These are phyloP conservation scores for Paraleonurus japonicus DNA, from an alignment of 257 asterid genomes.

Conservation along the genomic window DNA sequence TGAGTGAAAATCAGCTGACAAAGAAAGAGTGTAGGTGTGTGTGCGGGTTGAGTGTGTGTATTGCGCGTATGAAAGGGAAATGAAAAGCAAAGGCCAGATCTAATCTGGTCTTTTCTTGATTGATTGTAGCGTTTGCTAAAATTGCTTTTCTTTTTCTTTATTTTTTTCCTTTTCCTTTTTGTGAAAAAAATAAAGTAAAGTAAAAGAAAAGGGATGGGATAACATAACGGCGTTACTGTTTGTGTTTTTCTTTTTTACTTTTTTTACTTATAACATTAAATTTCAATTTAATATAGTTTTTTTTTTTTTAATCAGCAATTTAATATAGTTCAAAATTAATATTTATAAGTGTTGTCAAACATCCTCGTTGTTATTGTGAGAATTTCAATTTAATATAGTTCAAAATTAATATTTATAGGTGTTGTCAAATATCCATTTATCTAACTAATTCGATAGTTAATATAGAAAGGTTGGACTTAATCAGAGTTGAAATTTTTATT, in stretches of 20 bases:
- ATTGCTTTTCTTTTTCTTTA: slow-evolving; percentile 26
- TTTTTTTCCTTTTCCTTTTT: slow-evolving; percentile 15
- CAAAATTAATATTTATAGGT: too few species aligned
- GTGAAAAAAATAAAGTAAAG: slow-evolving; percentile 23
- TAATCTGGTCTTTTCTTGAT: slow-evolving; percentile 42
- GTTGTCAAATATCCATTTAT: too few species aligned
- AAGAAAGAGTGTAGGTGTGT: slow-evolving; percentile 20
- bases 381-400: too few species aligned
- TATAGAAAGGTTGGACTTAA: too few species aligned
- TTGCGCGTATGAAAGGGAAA: slow-evolving; percentile 29
- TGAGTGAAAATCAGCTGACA: slow-evolving; percentile 18
- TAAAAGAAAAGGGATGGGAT: slow-evolving; percentile 22
- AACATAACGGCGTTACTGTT: slow-evolving; percentile 40
- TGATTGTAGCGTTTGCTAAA: slow-evolving; percentile 43
- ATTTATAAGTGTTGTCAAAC: too few species aligned
- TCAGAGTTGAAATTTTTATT: too few species aligned
- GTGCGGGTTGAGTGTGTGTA: slow-evolving; percentile 24
- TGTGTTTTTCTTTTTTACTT: slow-evolving; percentile 5
- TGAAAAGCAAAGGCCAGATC: slow-evolving; percentile 44
- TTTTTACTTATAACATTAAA: too few species aligned
- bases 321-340: too few species aligned
- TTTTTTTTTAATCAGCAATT: too few species aligned
- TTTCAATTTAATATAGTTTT: too few species aligned
- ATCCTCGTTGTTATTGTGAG: too few species aligned
- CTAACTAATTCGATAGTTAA: too few species aligned